Conservation (phyloP, 2,329 filamentous ascomycete genomes). For the Malbranchea zuffiana region DNA sequence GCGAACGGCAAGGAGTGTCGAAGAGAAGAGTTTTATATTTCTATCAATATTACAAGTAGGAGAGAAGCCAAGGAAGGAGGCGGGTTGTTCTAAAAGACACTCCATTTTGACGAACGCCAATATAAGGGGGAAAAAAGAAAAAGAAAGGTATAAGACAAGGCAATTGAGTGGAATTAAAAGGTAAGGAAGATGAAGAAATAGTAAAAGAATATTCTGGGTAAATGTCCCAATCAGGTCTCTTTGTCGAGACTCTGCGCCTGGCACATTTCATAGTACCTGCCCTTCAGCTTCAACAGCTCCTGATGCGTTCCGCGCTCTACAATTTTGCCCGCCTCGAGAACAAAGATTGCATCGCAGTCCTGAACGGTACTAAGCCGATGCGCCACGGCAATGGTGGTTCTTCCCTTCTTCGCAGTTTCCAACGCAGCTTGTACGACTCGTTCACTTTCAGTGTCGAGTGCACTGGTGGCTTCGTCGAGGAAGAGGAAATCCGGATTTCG, state of each 20-base stretch:
- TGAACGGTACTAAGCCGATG: conserved; percentile 80
- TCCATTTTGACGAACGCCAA: no score
- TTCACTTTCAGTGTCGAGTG: conserved; percentile 31
- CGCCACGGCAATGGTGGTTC: conserved; percentile 81
- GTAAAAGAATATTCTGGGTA: not conserved
- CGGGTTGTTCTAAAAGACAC: not conserved
- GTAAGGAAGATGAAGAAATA: no score
- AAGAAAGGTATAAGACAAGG: no score
- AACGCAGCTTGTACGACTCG: conserved; percentile 24
- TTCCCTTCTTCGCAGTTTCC: conserved; percentile 50
- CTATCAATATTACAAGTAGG: not conserved
- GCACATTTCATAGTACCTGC: conserved; percentile 25
- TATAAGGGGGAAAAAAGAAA: not conserved
- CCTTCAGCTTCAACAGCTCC: conserved; percentile 26
- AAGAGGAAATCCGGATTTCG: conserved; percentile 31
- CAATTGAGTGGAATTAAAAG: no score
- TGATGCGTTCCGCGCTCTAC: conserved; percentile 33
- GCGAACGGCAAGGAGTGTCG: no score
- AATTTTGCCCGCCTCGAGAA: conserved; percentile 31
- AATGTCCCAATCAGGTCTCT: conserved; percentile 5
- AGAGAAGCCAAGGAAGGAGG: not conserved
- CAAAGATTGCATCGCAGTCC: conserved; percentile 75
- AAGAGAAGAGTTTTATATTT: no score
- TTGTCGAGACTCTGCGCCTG: conserved; percentile 17
- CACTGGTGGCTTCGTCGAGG: conserved; percentile 36